A percentile compares a stretch with the other conserved stretches of the same genome.
Conservation (phyloP, 306 rosid genomes). For the Vigna reflexopilosa region DNA sequence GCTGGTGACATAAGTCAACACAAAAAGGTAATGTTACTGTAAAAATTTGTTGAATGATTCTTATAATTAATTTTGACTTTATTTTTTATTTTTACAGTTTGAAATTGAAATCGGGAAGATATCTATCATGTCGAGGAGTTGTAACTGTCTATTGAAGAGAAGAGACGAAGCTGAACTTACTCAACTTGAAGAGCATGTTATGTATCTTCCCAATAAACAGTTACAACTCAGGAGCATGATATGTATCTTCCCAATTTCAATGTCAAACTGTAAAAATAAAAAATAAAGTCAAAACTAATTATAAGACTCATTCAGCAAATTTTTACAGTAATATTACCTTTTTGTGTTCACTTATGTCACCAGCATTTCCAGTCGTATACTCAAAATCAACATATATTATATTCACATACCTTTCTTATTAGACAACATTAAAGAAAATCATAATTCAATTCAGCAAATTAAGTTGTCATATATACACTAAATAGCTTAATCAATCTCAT, state of each 20-base stretch:
- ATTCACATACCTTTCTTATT: conserved; percentile 47
- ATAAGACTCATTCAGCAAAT: conserved; percentile 24
- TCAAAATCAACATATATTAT: conserved; percentile 69
- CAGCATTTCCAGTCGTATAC: conserved; percentile 60
- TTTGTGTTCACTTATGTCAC: conserved; percentile 36
- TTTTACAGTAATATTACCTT: conserved; percentile 55
- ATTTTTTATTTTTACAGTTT: conserved; percentile 46
- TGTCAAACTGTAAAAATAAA: conserved; percentile 46
- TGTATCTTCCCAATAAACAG: too few relatives aligned
- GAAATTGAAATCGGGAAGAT: conserved; percentile 68
- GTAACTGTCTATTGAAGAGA: conserved; percentile 67
- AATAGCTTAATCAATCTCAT: too few relatives aligned
- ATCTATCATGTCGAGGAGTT: too few relatives aligned
- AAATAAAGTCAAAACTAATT: conserved; percentile 13
- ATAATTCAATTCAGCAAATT: too few relatives aligned
- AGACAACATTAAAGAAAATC: too few relatives aligned
- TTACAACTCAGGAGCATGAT: conserved; percentile 85
- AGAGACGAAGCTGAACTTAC: conserved; percentile 90
- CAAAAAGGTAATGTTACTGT: conserved; percentile 54
- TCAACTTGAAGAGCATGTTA: too few relatives aligned
- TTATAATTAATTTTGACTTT: conserved; percentile 12
- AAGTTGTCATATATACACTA: too few relatives aligned
- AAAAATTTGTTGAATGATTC: conserved; percentile 30
- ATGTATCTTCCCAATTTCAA: conserved; percentile 82
- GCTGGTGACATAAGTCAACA: conserved; percentile 44